phyloP scores from a whole-genome alignment of 2,329 filamentous ascomycete genomes.

The Fusarium concolor region DNA sequence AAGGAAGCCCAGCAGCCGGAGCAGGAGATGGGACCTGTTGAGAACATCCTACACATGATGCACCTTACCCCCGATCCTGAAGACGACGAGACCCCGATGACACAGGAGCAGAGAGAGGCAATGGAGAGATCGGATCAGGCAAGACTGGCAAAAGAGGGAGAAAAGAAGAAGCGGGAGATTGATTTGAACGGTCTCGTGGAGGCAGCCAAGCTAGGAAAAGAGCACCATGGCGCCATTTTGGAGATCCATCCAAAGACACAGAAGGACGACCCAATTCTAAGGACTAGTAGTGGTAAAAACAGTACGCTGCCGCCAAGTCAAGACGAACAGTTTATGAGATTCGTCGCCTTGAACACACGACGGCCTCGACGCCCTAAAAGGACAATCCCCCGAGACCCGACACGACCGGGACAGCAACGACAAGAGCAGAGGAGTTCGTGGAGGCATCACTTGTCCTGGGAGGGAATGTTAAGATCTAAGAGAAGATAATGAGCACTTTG shows the following conservation, averaged over 20 bases:
- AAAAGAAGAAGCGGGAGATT: slow-evolving; percentile 40
- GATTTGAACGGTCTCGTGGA: slow-evolving; percentile 50
- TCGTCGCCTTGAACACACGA: slow-evolving; percentile 37
- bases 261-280: slow-evolving; percentile 54
- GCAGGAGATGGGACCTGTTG: slow-evolving; percentile 44
- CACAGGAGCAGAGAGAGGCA: slow-evolving; percentile 40
- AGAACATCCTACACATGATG: slow-evolving; percentile 41
- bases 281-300: slow-evolving; percentile 41
- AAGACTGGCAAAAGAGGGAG: slow-evolving; percentile 28
- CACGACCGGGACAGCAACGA: slow-evolving; percentile 5
- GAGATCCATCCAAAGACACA: slow-evolving; percentile 57
- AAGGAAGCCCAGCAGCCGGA: slow-evolving; percentile 21
- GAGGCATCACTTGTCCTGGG: slow-evolving; percentile 43
- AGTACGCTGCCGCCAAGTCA: slow-evolving; percentile 55
- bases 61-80: slow-evolving; percentile 24
- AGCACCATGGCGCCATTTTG: slow-evolving; percentile 46
- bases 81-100: slow-evolving; percentile 40
- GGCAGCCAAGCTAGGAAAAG: slow-evolving; percentile 46
- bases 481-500: slow-evolving; percentile 22
- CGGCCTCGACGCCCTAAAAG: slow-evolving; percentile 13
- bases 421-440: slow-evolving; percentile 20
- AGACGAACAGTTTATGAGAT: slow-evolving; percentile 50
- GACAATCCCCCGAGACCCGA: not conserved
- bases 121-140: slow-evolving; percentile 38
- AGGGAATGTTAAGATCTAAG: slow-evolving; percentile 42